A percentile compares a stretch with the other conserved stretches of the same genome.
phyloP scores from a whole-genome alignment of 2,329 filamentous ascomycete genomes.

The Ophiosphaerella korrae region DNA sequence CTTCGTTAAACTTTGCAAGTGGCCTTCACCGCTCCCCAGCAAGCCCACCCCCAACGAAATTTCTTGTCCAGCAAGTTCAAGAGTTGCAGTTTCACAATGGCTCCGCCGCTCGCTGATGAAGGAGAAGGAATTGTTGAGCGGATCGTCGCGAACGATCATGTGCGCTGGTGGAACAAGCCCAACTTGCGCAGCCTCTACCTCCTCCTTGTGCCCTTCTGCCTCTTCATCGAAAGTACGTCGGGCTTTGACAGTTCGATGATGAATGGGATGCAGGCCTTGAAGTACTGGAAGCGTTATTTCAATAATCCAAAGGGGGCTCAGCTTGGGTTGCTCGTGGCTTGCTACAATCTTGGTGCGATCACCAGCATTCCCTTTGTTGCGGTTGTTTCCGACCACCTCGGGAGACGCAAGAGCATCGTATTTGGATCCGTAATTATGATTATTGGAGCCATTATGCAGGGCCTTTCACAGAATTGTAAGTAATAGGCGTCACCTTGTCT shows the following conservation, averaged over 20 bases:
- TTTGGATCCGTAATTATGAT: constrained; percentile 61
- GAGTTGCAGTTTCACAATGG: constrained; percentile 17
- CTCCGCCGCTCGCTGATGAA: constrained; percentile 20
- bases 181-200: constrained; percentile 64
- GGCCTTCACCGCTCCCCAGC: too few species aligned
- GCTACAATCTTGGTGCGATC: constrained; percentile 65
- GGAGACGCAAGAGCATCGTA: constrained; percentile 63
- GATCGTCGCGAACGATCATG: constrained; percentile 44
- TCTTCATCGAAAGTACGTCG: constrained; percentile 67
- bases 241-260: constrained; percentile 62
- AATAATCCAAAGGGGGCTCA: constrained; percentile 52
- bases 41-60: not conserved
- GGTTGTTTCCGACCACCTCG: constrained; percentile 60
- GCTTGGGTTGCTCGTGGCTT: constrained; percentile 62
- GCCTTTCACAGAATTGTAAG: constrained; percentile 52
- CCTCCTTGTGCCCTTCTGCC: constrained; percentile 63
- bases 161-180: constrained; percentile 63
- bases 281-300: constrained; percentile 55
- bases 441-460: constrained; percentile 62
- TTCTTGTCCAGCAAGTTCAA: not conserved
- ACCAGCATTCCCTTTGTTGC: constrained; percentile 64
- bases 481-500: not conserved
- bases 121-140: constrained; percentile 40
- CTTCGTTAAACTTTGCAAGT: too few species aligned
- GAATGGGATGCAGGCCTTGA: constrained; percentile 39